Evolutionary conservation across 2,329 filamentous ascomycete genomes (phyloP), one percentile per base, ranked within the genome.

Genomic region (Fusarium chuoi): DNA sequence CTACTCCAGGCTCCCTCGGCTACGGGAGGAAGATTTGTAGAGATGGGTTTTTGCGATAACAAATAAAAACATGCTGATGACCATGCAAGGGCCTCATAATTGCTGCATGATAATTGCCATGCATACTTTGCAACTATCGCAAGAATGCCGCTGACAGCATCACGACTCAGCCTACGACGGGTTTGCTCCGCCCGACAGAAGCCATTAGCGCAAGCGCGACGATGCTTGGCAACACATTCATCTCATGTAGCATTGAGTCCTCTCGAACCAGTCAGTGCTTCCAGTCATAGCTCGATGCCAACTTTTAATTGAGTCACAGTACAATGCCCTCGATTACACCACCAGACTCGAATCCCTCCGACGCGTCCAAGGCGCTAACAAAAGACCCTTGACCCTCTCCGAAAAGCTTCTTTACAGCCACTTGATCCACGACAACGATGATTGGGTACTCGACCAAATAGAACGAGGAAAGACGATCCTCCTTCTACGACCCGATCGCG

Each of bases 391-490:
- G 24, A 84, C 80, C 1, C 73, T 83, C 15, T 81, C 82, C 3
- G 83, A 84, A 62, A 84, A 84, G 64, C 65, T 84, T 0, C 76
- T 84, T 0, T 84, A 83, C 60, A 83, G 81, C 35, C 83, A 84
- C 64, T 65, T 79, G 6, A 69, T 83, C 33, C 79, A 79, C 13
- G 73, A 76, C 2, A 75, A 78, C 1, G 73, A 79, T 11, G 63
- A 73, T 30, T 78, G 77, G 76, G 33, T 66, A 0, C 64, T 77
- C 14, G 70, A 81, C 11, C 71, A 77, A 3, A 83, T 84, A 24
- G 65, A 78, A n/a, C 77, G 82, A 12, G 83, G 83, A 7, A 79
- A 81, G 48, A 83, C 82, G 5, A 81, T 83, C 20, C 63, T 84
- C 1, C 79, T 81, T 22, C 63, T 84, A 8, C 76, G 78, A 11